phyloP scores from a whole-genome alignment of 345 rosid genomes.

The Populus tremula region DNA sequence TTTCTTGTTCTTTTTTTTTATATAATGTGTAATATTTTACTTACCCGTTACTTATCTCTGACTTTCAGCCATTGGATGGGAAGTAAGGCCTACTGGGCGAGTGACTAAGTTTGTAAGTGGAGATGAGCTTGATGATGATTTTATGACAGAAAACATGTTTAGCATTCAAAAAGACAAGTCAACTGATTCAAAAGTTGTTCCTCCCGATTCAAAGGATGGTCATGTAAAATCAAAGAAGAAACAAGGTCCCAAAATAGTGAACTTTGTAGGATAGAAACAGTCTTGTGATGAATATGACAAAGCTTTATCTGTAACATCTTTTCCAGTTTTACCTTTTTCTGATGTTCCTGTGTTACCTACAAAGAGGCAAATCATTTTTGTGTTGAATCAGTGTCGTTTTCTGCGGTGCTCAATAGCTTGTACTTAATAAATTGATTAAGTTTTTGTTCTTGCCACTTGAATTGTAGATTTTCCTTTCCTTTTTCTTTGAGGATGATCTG shows the following conservation, averaged over 20 bases:
- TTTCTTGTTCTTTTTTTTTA: not conserved
- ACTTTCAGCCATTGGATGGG: slow-evolving; percentile 39
- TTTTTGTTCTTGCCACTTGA: too few species aligned
- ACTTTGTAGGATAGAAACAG: slow-evolving; percentile 48
- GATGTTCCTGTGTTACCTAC: not conserved
- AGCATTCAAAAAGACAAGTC: slow-evolving; percentile 31
- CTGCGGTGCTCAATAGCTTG: not conserved
- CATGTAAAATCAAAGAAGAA: slow-evolving; percentile 46
- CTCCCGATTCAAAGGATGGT: slow-evolving; percentile 25
- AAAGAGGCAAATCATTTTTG: not conserved
- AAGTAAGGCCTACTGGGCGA: slow-evolving; percentile 41
- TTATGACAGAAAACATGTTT: slow-evolving; percentile 35
- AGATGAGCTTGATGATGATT: slow-evolving; percentile 91
- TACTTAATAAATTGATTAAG: not conserved
- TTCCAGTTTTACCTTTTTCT: not conserved
- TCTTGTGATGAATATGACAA: not conserved
- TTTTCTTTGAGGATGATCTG: too few species aligned
- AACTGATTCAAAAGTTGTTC: slow-evolving; percentile 25
- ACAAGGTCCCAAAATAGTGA: slow-evolving; percentile 67
- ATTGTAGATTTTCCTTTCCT: too few species aligned
- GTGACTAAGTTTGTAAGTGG: slow-evolving; percentile 70
- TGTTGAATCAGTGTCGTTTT: too few species aligned
- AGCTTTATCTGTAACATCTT: not conserved
- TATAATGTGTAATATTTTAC: not conserved
- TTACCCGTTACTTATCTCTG: not conserved